Base-by-base conservation (phyloP, 495 filamentous ascomycete genomes). In the Penicillium pulvis region DNA sequence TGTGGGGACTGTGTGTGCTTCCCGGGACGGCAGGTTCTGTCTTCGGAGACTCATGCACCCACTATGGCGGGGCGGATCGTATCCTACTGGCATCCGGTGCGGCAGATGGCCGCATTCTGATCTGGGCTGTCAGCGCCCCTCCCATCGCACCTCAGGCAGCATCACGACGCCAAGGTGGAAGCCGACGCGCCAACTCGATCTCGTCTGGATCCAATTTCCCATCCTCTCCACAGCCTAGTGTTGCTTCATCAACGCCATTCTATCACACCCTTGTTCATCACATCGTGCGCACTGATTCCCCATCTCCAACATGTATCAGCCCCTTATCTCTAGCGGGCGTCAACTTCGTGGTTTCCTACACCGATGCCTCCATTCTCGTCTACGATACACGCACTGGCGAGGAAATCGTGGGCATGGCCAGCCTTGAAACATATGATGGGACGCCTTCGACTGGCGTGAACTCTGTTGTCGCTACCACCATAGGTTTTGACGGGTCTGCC, bases 121-220 rank as follows among this genome's bases (percentile, higher is more conserved):
- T 98, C 43, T 98, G 94, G 94, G 90, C 92, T 24, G 86, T 98
- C 51, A 96, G 90, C 67, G 85, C 90, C n/a, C 93, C 94, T 19
- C 92, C 93, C 10, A 89, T 93, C 62, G 75, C 91, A 11, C 87
- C 91, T n/a, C 88, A 91, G 64, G 82, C 85, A 30, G 90, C 90
- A 30, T 83, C 81, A 14, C 73, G 86, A 53, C 74, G 84, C 63
- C 83, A 88, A 51, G 85, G 85, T 51, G 91, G 92, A 51, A 90
- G 90, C 64, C 83, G 93, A 23, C 81, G 94, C 55, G 91, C 88
- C 58, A 91, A 96, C 68, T 94, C 90, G 5, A 92, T 96, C 71
- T 94, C 91, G 39, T 92, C 90, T 14, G 92, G 92, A 20, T 93
- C 90, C 19, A 91, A 87, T 55, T 96, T 95, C 75, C 91, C 92